Evolutionary conservation across 2,329 filamentous ascomycete species (phyloP).

Genomic region (Cytospora mali): DNA sequence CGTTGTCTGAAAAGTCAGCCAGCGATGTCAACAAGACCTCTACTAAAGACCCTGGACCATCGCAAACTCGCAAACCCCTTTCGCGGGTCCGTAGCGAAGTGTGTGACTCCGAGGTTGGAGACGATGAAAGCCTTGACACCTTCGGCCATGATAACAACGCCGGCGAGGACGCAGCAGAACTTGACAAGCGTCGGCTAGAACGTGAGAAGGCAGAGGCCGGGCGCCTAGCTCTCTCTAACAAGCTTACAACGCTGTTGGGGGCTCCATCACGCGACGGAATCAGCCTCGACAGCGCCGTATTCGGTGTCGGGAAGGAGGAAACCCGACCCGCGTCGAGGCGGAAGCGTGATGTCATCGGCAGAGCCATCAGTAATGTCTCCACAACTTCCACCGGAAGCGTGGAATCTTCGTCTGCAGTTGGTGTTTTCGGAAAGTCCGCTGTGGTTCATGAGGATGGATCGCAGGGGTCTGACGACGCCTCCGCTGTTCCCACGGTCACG

Average conservation of each 20-base stretch:
- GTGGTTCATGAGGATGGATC: slow-evolving; percentile 28
- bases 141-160: slow-evolving; percentile 22
- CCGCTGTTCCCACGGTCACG: slow-evolving; percentile 46
- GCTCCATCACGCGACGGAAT: slow-evolving; percentile 12
- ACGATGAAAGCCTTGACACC: slow-evolving; percentile 25
- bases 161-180: slow-evolving; percentile 7
- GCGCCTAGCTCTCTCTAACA: slow-evolving; percentile 45
- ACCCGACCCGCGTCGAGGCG: slow-evolving; percentile 33
- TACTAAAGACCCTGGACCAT: slow-evolving; percentile 35
- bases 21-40: slow-evolving; percentile 47
- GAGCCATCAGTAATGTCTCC: slow-evolving; percentile 61
- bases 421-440: slow-evolving; percentile 22
- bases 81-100: slow-evolving; percentile 43
- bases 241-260: slow-evolving; percentile 47
- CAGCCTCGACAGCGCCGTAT: slow-evolving; percentile 6
- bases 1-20: slow-evolving; percentile 46
- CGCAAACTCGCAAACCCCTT: slow-evolving; percentile 30
- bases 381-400: slow-evolving; percentile 51
- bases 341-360: slow-evolving; percentile 57
- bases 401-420: slow-evolving; percentile 39
- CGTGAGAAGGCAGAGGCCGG: slow-evolving; percentile 37
- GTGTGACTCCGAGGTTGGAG: slow-evolving; percentile 40
- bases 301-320: slow-evolving; percentile 23
- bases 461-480: slow-evolving; percentile 29
- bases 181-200: slow-evolving; percentile 19